Evolutionary conservation across 768 basidiomycete genomes (phyloP).

Genomic region (Suillus spraguei): DNA sequence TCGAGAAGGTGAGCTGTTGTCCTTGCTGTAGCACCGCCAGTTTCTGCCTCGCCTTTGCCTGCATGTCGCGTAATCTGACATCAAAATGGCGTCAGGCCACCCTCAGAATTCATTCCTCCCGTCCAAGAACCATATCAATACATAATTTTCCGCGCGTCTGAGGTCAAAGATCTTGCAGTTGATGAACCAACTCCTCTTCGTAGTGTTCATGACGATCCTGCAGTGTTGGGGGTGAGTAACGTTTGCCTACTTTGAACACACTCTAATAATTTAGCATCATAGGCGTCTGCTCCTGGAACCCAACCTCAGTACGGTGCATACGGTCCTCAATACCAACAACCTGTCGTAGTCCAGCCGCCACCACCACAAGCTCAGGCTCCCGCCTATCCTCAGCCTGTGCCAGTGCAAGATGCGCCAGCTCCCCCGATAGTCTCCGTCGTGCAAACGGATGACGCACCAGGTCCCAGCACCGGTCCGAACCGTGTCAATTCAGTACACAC

Average conservation of each 20-base stretch:
- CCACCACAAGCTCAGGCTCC: constrained; percentile 30
- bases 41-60: constrained; percentile 4
- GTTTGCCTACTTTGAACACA: neutral
- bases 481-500: constrained; percentile 61
- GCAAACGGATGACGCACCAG: constrained; percentile 27
- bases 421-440: constrained; percentile 21
- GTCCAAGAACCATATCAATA: constrained; percentile 84
- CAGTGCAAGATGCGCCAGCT: constrained; percentile 22
- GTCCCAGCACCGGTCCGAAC: constrained; percentile 29
- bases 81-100: constrained; percentile 48
- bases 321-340: constrained; percentile 34
- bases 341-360: constrained; percentile 32
- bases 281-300: constrained; percentile 53
- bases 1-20: constrained; percentile 62
- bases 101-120: constrained; percentile 79
- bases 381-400: constrained; percentile 29
- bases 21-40: constrained; percentile 9
- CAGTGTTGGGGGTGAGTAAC: constrained; percentile 74
- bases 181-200: constrained; percentile 63
- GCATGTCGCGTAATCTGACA: constrained; percentile 26
- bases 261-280: neutral
- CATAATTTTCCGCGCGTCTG: constrained; percentile 89
- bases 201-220: constrained; percentile 83
- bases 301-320: constrained; percentile 34
- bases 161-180: constrained; percentile 88